Conservation (phyloP, 2,329 filamentous ascomycete species). For the Madurella fahalii region DNA sequence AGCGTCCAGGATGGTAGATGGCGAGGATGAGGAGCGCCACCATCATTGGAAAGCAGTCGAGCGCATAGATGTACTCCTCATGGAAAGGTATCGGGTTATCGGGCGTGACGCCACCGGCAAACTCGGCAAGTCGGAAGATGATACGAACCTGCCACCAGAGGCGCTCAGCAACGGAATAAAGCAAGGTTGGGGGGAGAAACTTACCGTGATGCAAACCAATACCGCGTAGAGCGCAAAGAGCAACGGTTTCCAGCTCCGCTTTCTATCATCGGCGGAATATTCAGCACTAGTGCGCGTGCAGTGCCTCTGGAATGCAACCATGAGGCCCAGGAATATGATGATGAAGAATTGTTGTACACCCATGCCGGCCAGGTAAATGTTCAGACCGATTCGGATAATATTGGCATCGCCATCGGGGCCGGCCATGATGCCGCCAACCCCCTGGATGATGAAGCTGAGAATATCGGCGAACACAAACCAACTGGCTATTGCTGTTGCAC, state of each 20-base stretch:
- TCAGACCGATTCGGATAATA: slow-evolving; percentile 33
- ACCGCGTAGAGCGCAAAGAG: slow-evolving; percentile 34
- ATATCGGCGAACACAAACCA: slow-evolving; percentile 47
- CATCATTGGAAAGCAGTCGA: slow-evolving; percentile 55
- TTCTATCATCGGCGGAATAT: slow-evolving; percentile 17
- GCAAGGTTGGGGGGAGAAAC: slow-evolving; percentile 13
- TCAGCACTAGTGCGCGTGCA: slow-evolving; percentile 16
- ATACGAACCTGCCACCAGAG: slow-evolving; percentile 38
- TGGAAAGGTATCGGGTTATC: slow-evolving; percentile 45
- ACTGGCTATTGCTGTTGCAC: slow-evolving; percentile 37
- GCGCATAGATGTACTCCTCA: slow-evolving; percentile 48
- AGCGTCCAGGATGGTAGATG: slow-evolving; percentile 44
- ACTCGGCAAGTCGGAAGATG: slow-evolving; percentile 58
- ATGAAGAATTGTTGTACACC: slow-evolving; percentile 37
- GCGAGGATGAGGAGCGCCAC: slow-evolving; percentile 40
- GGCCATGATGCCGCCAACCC: slow-evolving; percentile 36
- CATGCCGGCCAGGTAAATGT: slow-evolving; percentile 39
- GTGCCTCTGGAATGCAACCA: slow-evolving; percentile 34
- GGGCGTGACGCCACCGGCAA: slow-evolving; percentile 40
- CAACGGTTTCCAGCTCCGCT: slow-evolving; percentile 32
- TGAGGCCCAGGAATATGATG: slow-evolving; percentile 35
- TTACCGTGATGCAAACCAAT: slow-evolving; percentile 35
- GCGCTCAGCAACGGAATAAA: background rate
- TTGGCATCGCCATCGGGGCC: slow-evolving; percentile 23
- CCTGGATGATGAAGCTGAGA: slow-evolving; percentile 45